phyloP scores from a whole-genome alignment of 1,284 basidiomycete genomes.

The Cutaneotrichosporon mucoides region DNA sequence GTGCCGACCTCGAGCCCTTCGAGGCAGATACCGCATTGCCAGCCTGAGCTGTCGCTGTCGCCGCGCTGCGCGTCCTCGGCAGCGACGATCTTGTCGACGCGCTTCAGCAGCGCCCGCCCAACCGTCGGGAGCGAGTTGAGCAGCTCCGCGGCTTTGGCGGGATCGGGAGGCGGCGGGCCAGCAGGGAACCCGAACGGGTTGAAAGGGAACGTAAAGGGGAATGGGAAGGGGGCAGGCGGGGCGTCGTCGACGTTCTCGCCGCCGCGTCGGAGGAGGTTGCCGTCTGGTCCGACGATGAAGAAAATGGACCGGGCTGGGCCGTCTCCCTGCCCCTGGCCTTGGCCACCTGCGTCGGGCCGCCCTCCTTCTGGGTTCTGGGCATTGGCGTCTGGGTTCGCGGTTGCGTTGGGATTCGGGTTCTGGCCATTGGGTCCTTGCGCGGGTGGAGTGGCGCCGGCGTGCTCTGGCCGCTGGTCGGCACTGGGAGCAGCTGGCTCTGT shows the following conservation, averaged over 20 bases:
- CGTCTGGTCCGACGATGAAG: slow-evolving; percentile 16
- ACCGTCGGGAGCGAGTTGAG: slow-evolving; percentile 38
- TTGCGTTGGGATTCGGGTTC: no score
- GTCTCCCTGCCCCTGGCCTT: neutral
- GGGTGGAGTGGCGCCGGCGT: no score
- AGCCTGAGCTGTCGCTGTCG: slow-evolving; percentile 26
- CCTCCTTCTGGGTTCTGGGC: no score
- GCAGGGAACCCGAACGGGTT: slow-evolving; percentile 6
- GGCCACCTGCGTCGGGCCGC: no score
- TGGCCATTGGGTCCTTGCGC: no score
- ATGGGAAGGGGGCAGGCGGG: neutral
- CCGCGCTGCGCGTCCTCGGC: slow-evolving; percentile 32
- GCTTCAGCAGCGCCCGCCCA: slow-evolving; percentile 25
- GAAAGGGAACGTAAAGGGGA: slow-evolving; percentile 10
- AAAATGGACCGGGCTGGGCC: slow-evolving; percentile 1
- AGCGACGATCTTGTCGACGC: slow-evolving; percentile 34
- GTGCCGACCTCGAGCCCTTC: slow-evolving; percentile 32
- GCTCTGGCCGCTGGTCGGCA: no score
- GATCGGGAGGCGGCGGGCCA: slow-evolving; percentile 21
- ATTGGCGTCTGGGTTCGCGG: no score
- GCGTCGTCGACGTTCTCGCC: neutral
- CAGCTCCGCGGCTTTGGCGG: slow-evolving; percentile 41
- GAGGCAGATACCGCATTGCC: slow-evolving; percentile 45
- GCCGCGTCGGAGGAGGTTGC: neutral
- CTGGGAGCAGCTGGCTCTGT: no score